Conservation (phyloP, 306 rosid species). For the Cajanus cajan region DNA sequence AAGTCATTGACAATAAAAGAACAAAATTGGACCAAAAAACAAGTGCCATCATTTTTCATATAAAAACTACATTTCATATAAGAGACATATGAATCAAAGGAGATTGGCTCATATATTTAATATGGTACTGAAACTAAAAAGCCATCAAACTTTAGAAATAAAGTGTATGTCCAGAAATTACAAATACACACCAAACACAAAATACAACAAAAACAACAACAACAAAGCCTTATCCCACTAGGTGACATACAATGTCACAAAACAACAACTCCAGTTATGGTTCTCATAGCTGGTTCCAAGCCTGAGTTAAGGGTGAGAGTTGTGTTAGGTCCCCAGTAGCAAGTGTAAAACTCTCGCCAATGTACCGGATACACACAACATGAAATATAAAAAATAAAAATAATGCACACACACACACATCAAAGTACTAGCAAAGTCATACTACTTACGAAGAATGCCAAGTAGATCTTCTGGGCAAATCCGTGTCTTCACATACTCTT, state of each 20-base stretch:
- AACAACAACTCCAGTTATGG: too few species aligned
- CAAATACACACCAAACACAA: background rate
- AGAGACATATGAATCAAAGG: background rate
- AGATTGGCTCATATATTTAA: slow-evolving; percentile 1
- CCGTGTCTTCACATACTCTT: slow-evolving; percentile 60
- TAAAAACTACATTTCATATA: background rate
- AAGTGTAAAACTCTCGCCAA: too few species aligned
- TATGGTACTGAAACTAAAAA: slow-evolving; percentile 15
- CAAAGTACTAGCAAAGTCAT: background rate
- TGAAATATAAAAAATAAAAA: too few species aligned
- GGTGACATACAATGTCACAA: too few species aligned
- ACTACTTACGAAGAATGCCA: slow-evolving; percentile 65
- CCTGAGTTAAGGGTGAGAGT: too few species aligned
- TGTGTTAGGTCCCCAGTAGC: too few species aligned
- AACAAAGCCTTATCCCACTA: too few species aligned
- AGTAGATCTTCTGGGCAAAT: slow-evolving; percentile 63
- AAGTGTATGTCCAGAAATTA: background rate
- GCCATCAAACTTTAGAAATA: slow-evolving; percentile 1
- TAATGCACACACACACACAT: background rate
- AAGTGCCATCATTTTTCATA: background rate
- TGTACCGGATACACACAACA: too few species aligned
- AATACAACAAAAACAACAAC: background rate
- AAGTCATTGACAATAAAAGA: too few species aligned
- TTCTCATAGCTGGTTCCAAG: too few species aligned
- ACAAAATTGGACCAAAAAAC: slow-evolving; percentile 5